phyloP scores from a whole-genome alignment of 805 yeast genomes.

The Candida rishiriensis region DNA sequence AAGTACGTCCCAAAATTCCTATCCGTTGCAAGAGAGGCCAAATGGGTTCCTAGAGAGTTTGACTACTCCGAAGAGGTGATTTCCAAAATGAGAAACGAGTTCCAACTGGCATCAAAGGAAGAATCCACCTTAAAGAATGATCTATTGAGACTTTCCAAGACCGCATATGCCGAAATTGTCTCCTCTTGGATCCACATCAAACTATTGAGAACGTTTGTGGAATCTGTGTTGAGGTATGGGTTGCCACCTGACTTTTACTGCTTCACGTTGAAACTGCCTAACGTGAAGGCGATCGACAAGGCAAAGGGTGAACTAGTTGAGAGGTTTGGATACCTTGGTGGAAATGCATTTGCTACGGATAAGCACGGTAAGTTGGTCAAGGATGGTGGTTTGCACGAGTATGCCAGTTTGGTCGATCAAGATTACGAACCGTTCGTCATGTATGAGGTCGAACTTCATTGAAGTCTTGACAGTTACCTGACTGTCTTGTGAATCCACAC shows the following conservation, averaged over 20 bases:
- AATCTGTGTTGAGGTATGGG: slow-evolving; percentile 92
- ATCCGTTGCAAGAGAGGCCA: slow-evolving; percentile 70
- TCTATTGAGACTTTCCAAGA: slow-evolving; percentile 72
- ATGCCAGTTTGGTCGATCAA: slow-evolving; percentile 87
- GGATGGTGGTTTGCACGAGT: slow-evolving; percentile 65
- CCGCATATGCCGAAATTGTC: slow-evolving; percentile 86
- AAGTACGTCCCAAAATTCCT: slow-evolving; percentile 70
- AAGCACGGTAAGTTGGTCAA: slow-evolving; percentile 61
- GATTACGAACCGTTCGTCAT: slow-evolving; percentile 96
- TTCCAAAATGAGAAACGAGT: slow-evolving; percentile 72
- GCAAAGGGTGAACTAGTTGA: slow-evolving; percentile 67
- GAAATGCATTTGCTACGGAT: slow-evolving; percentile 74
- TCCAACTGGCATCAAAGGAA: slow-evolving; percentile 63
- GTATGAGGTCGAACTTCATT: slow-evolving; percentile 49
- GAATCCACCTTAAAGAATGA: slow-evolving; percentile 76
- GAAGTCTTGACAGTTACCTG: neutral
- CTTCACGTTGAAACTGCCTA: slow-evolving; percentile 39
- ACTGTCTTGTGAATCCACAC: too few species aligned
- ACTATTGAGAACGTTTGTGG: slow-evolving; percentile 83
- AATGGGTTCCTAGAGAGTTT: slow-evolving; percentile 92
- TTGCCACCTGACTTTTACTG: slow-evolving; percentile 86
- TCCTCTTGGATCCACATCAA: slow-evolving; percentile 89
- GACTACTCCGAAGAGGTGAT: slow-evolving; percentile 75
- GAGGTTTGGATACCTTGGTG: slow-evolving; percentile 86
- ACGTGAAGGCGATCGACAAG: slow-evolving; percentile 37